Base-by-base conservation (phyloP, 2,329 filamentous ascomycete genomes). In the Claviceps purpurea region DNA sequence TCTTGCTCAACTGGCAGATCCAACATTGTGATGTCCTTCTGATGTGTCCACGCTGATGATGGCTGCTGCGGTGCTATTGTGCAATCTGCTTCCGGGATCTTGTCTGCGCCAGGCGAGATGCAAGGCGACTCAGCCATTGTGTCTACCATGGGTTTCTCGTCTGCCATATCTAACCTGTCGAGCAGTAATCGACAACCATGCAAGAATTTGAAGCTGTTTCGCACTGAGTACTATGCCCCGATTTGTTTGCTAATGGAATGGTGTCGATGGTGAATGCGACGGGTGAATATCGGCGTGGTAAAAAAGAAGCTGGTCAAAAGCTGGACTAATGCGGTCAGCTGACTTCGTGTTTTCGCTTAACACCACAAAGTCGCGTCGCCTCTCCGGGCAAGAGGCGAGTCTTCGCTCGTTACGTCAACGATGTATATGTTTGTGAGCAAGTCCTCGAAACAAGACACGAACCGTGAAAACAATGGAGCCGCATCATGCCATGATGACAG, bases 11-110 rank as follows among this genome's bases (percentile, higher is more conserved):
- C 56, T 43, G 65, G 64, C 38, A 62, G 69, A 58, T 75, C 73
- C 10, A 65, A 62, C 73, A 75, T 75, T 2, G 67, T 56, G 39
- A 72, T 56, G 54, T 75, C 73, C 55, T 63, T 68, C 26, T 60
- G 60, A 16, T 61, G 56, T 34, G 60, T 59, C 37, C 61, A 61
- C 41, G 56, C 45, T 50, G 50, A 40, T 8, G 34, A 18, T n/a
- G 14, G 26, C 26, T 50, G 34, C 16, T 52, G 54, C 22, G 51
- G 54, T n/a, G 52, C 45, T 20, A 50, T 26, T 49, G 55, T 18
- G 55, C 52, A 18, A 58, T 54, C 24, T 43, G 53, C 57, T 56
- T 54, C 60, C 39, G 54, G 49, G 34, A 55, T 49, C 30, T 58
- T 55, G 46, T 64, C 59, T 39, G 57, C 54, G 6, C 58, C 48